Base-by-base conservation (phyloP, 2,329 filamentous ascomycete genomes). In the Diplocarpon mali region DNA sequence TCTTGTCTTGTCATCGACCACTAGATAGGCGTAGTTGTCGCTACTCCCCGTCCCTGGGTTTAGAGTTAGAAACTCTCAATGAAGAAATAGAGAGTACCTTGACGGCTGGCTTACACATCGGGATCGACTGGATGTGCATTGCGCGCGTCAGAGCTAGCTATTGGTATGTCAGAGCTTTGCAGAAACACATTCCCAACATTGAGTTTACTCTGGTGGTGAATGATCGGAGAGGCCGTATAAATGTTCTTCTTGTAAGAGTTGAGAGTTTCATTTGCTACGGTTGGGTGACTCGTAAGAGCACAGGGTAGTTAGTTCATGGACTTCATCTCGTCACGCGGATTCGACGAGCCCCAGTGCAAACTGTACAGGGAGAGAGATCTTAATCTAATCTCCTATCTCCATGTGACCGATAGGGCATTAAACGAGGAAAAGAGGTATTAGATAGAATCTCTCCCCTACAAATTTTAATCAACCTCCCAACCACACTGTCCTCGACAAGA, bases 71-170 rank as follows among this genome's bases (percentile, higher is more conserved):
- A 46, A 35, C 32, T 8, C 15, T 27, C 36, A 38, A 40, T 27
- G 27, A 29, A 9, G 27, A 15, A 3, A 24, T 34, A 31, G 31
- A 11, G 17, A 40, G 32, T 31, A 41, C 29, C 17, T 38, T 39
- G 39, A 40, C 52, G 53, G 58, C 47, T 54, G 58, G 69, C 79
- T 60, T 76, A 88, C 85, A 90, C 84, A 92, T 90, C 46, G 85
- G 84, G 66, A 92, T 90, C 55, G 83, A 84, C 66, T 85, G 76
- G 68, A 90, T 83, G 76, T 90, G 84, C 85, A 92, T 92, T 54
- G 68, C 67, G 48, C 55, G 55, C 24, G 52, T 42, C 11, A 50
- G 45, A 49, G 49, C 53, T 56, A 47, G 29, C 45, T 50, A 38
- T 39, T 38, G 32, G 13, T 30, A 9, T 10, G 44, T 45, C 15